A percentile compares a stretch with the other conserved stretches of the same genome.
Evolutionary conservation across 2,329 filamentous ascomycete genomes (phyloP).

Genomic region (Hypoxylon sp.): DNA sequence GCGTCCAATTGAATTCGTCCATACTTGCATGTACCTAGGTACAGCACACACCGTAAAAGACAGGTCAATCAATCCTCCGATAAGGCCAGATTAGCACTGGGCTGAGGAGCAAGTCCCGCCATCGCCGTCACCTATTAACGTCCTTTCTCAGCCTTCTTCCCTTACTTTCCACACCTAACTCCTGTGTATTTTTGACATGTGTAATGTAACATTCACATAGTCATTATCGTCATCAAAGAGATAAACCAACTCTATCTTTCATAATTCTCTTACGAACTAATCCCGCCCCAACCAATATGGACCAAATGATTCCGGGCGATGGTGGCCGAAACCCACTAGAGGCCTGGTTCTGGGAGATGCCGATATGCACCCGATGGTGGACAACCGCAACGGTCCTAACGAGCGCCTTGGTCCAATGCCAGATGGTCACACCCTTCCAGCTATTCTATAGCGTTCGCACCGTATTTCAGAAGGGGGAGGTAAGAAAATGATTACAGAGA

Average conservation of each 20-base stretch:
- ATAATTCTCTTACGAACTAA: neutral
- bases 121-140: constrained; percentile 19
- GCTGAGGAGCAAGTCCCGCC: constrained; percentile 35
- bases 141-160: constrained; percentile 21
- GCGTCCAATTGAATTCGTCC: constrained; percentile 5
- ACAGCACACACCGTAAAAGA: neutral
- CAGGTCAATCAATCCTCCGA: constrained; percentile 39
- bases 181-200: constrained; percentile 20
- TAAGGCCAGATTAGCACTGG: constrained; percentile 46
- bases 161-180: constrained; percentile 4
- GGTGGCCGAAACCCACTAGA: constrained; percentile 83
- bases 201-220: constrained; percentile 5
- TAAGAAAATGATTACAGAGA: constrained; percentile 59
- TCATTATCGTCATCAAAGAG: neutral
- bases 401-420: constrained; percentile 91
- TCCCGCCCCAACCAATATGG: constrained; percentile 59
- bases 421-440: constrained; percentile 92
- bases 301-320: constrained; percentile 69
- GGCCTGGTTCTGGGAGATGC: constrained; percentile 99
- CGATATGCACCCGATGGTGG: constrained; percentile 96
- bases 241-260: neutral
- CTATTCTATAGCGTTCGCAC: constrained; percentile 96
- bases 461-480: constrained; percentile 93
- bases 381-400: constrained; percentile 91
- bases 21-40: neutral